Evolutionary conservation across 768 basidiomycete genomes (phyloP).

Genomic region (Kwoniella botswanensis): DNA sequence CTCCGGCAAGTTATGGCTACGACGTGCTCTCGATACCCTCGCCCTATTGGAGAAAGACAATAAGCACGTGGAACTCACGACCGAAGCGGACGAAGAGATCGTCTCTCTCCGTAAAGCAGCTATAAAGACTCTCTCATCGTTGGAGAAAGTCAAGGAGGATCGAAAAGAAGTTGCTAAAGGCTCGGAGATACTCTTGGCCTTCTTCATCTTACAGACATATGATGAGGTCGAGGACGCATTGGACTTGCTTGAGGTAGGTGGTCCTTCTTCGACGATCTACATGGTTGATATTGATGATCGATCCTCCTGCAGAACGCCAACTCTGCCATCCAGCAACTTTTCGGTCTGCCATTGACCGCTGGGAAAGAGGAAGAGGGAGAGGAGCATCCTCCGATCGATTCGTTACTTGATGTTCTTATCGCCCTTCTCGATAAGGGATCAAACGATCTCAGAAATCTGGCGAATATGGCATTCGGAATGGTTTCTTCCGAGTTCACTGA

Average conservation of each 20-base stretch:
- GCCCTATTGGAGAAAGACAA: slow-evolving; percentile 66
- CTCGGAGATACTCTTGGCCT: slow-evolving; percentile 71
- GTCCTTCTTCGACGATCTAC: background rate
- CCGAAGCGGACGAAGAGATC: slow-evolving; percentile 67
- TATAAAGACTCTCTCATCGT: slow-evolving; percentile 44
- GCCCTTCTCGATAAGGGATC: slow-evolving; percentile 84
- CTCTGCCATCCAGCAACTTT: slow-evolving; percentile 48
- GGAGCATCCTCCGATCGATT: slow-evolving; percentile 72
- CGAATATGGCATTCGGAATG: slow-evolving; percentile 77
- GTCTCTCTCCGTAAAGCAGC: slow-evolving; percentile 62
- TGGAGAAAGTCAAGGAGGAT: slow-evolving; percentile 57
- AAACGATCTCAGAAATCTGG: slow-evolving; percentile 76
- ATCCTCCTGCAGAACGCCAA: slow-evolving; percentile 41
- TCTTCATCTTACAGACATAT: slow-evolving; percentile 73
- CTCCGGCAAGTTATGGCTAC: slow-evolving; percentile 80
- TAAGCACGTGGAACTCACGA: slow-evolving; percentile 69
- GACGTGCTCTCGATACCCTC: slow-evolving; percentile 64
- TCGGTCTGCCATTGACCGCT: slow-evolving; percentile 48
- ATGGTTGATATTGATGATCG: no score
- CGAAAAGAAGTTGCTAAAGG: slow-evolving; percentile 69
- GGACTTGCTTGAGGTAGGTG: slow-evolving; percentile 69
- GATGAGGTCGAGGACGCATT: slow-evolving; percentile 69
- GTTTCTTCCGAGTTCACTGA: slow-evolving; percentile 70
- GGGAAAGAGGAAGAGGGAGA: slow-evolving; percentile 56
- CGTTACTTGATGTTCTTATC: slow-evolving; percentile 86